Evolutionary conservation across 257 asterid genomes (phyloP).

Genomic region (Ocimum tenuiflorum): DNA sequence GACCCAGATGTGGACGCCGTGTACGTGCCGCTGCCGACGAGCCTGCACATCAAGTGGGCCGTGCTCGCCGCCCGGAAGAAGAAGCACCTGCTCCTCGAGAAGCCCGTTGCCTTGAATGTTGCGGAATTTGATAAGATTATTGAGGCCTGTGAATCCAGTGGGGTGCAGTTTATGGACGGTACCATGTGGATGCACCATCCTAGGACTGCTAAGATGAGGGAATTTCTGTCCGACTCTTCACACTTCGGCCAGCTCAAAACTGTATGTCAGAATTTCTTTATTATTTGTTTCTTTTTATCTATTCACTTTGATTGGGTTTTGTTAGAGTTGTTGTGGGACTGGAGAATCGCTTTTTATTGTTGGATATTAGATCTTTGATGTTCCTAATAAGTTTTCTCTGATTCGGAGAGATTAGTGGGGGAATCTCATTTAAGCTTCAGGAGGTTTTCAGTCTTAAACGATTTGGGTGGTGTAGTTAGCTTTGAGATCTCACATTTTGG

Average conservation of each 20-base stretch:
- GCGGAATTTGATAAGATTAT: constrained; percentile 52
- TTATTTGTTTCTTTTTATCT: neutral
- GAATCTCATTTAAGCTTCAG: neutral
- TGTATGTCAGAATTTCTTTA: constrained; percentile 26
- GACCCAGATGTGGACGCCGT: constrained; percentile 70
- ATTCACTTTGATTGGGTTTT: neutral
- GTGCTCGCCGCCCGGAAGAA: constrained; percentile 64
- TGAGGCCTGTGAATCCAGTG: constrained; percentile 62
- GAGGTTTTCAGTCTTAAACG: neutral
- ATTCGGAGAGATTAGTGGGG: neutral
- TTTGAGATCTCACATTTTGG: neutral
- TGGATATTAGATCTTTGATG: neutral
- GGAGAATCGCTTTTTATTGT: neutral
- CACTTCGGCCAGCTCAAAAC: constrained; percentile 59
- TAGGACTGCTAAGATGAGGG: constrained; percentile 58
- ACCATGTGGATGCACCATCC: constrained; percentile 95
- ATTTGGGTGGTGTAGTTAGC: neutral
- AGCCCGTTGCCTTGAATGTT: constrained; percentile 60
- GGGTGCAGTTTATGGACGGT: constrained; percentile 73
- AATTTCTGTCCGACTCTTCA: constrained; percentile 39
- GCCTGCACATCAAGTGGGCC: constrained; percentile 66
- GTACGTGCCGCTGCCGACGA: constrained; percentile 61
- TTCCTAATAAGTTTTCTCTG: neutral
- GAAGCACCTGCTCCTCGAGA: constrained; percentile 64
- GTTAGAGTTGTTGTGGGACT: neutral